Base-by-base conservation (phyloP, 106 monocot genomes). In the Dioscorea zingiberensis region DNA sequence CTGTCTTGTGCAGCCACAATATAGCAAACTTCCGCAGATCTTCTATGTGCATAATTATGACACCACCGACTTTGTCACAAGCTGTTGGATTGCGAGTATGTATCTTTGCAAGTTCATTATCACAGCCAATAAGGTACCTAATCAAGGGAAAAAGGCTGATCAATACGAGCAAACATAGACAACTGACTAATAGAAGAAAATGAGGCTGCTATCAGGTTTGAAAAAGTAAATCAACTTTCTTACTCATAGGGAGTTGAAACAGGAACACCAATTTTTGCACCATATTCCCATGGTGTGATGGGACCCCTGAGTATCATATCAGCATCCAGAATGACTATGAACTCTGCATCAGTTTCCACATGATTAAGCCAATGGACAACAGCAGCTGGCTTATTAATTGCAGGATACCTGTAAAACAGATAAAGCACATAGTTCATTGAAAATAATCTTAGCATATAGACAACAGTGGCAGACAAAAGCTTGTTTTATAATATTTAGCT, bases 241-340 rank as follows among this genome's bases (percentile, higher is more conserved):
- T 93, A 98, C 97, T 74, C 98, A 60, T 98, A 98, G 11, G 98
- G 98, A 53, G 98, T 86, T 63, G 98, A 98, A 80, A 98, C 93
- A 27, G 98, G 98, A 72, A 49, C 79, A 13, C 93, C 93, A 78
- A 73, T 78, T 54, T 79, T 63, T 63, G 98, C 93, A 68, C 92
- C 85, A 66, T 86, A 93, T 64, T 93, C 98, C 98, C 98, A 93
- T 64, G 98, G 98, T 28, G 98, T 98, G 47, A 98, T 98, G 18
- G 98, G 77, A 54, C 93, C 98, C 67, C 98, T 79, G 38, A 98
- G 69, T 62, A 98, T 93, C 98, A 98, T 98, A 78, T 98, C 98
- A 30, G 98, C 93, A 71, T 98, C 98, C 45, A 98, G 73, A 76
- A 98, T 98, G 47, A 98, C 86, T 61, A 98, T 78, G 74, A 74